Percentiles rank a stretch among this genome's conserved stretches.
phyloP scores from a whole-genome alignment of 2,329 filamentous ascomycete genomes.

The Pezicula radicicola region DNA sequence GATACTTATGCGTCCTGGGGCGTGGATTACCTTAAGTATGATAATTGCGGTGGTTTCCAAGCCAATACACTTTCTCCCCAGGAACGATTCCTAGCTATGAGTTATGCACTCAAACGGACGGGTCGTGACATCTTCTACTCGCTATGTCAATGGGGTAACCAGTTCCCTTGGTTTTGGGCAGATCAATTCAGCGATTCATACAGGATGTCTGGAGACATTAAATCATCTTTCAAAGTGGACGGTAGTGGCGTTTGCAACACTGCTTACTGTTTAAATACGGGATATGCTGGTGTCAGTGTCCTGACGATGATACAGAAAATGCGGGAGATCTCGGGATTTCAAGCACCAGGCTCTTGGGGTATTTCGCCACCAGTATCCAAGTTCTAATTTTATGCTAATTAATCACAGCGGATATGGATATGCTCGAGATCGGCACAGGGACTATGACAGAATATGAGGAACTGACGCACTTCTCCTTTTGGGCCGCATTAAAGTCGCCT shows the following conservation, averaged over 20 bases:
- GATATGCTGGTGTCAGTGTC: slow-evolving; percentile 29
- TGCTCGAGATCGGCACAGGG: slow-evolving; percentile 38
- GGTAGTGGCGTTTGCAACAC: slow-evolving; percentile 24
- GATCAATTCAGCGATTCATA: slow-evolving; percentile 21
- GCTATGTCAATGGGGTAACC: slow-evolving; percentile 13
- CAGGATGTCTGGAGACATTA: slow-evolving; percentile 26
- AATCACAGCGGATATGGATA: slow-evolving; percentile 34
- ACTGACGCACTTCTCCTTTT: slow-evolving; percentile 42
- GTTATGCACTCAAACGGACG: slow-evolving; percentile 4
- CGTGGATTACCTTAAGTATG: slow-evolving; percentile 46
- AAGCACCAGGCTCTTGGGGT: slow-evolving; percentile 27
- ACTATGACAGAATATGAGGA: slow-evolving; percentile 35
- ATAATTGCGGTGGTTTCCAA: slow-evolving; percentile 33
- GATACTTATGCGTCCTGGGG: slow-evolving; percentile 44
- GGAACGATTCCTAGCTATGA: slow-evolving; percentile 7
- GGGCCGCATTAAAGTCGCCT: slow-evolving; percentile 43
- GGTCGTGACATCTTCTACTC: slow-evolving; percentile 14
- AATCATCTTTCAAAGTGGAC: slow-evolving; percentile 15
- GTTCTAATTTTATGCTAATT: not conserved
- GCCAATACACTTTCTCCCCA: slow-evolving; percentile 10
- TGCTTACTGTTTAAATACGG: slow-evolving; percentile 32
- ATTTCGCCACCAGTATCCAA: not conserved
- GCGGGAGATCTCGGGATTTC: slow-evolving; percentile 29
- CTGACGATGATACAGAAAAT: slow-evolving; percentile 31
- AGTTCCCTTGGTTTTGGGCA: slow-evolving; percentile 15